phyloP scores from a whole-genome alignment of 352 stramenopile species.

The Aphanomyces cochlioides region DNA sequence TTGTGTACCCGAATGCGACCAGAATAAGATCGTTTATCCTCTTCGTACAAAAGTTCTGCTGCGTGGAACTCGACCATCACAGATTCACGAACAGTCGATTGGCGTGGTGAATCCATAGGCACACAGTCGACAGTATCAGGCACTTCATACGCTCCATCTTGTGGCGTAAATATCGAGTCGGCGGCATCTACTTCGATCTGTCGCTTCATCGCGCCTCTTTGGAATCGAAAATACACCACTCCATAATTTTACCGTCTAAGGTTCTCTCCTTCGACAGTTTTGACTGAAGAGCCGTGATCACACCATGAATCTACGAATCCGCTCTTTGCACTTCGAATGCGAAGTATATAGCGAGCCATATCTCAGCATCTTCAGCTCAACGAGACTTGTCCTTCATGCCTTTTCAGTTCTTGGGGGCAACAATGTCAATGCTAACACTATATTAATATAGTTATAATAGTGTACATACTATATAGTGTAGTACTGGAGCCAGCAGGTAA shows the following conservation, averaged over 20 bases:
- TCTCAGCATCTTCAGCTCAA: no score
- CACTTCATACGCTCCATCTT: neutral
- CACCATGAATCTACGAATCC: neutral
- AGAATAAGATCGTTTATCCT: constrained; percentile 48
- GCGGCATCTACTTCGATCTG: neutral
- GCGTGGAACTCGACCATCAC: constrained; percentile 9
- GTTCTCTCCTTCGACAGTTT: neutral
- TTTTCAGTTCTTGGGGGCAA: no score
- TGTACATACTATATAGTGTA: no score
- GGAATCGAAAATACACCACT: neutral
- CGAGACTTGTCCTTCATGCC: no score
- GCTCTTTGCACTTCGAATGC: no score
- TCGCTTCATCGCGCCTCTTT: neutral
- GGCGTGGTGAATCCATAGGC: neutral
- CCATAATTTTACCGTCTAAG: no score
- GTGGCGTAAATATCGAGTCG: constrained; percentile 6
- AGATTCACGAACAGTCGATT: constrained; percentile 4
- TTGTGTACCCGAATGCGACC: constrained; percentile 50
- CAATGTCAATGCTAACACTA: no score
- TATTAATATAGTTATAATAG: no score
- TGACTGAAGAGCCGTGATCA: neutral
- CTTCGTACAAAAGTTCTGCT: constrained; percentile 1
- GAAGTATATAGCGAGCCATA: no score
- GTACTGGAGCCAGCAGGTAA: no score
- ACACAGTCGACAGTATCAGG: neutral